Base-by-base conservation (phyloP, 2,329 filamentous ascomycete genomes). In the Aspergillus sergii region DNA sequence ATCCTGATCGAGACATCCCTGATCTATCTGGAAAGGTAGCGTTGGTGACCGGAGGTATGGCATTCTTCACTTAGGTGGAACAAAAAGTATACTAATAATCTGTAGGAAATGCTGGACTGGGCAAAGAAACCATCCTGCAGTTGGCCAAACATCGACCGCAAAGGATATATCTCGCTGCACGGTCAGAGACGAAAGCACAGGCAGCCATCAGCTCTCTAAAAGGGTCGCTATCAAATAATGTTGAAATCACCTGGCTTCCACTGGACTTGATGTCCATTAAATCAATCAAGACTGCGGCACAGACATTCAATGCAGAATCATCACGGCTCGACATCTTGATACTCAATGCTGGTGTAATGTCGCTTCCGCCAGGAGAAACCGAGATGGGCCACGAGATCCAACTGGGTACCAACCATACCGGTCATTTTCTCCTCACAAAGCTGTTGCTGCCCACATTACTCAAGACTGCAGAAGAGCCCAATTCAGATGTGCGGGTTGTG, bases 21-120 rank as follows among this genome's bases (percentile, higher is more conserved):
- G 69, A 76, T 58, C 64, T 79, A 6, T 39, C 69, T 4, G 75
- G 71, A 5, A 78, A 75, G 62, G 72, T 78, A n/a, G 67, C 74
- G 8, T 57, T 79, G 9, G 68, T 79, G 16, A 79, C 76, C 10
- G 77, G 77, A 39, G 77, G 76, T 76, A 61, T n/a, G 50, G 63
- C 1, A 26, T 57, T 16, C 3, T 11, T 28, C 14, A 30, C 26
- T 3, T 14, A 3, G 3, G 3, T 8, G 16, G 16, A 41, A 19
- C 8, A 30, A 8, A 8, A 28, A 1, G 26, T 28, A 28, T 28
- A 30, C 16, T 62, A 36, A 64, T 32, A 36, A 12, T 32, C 54
- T 14, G 16, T 36, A 77, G 74, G 74, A 63, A 85, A 83, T 60
- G 72, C 77, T n/a, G 84, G 84, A 0, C 76, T 86, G 0, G 84